Conservation (phyloP, 2,329 filamentous ascomycete genomes). For the Fragosphaeria purpurea region DNA sequence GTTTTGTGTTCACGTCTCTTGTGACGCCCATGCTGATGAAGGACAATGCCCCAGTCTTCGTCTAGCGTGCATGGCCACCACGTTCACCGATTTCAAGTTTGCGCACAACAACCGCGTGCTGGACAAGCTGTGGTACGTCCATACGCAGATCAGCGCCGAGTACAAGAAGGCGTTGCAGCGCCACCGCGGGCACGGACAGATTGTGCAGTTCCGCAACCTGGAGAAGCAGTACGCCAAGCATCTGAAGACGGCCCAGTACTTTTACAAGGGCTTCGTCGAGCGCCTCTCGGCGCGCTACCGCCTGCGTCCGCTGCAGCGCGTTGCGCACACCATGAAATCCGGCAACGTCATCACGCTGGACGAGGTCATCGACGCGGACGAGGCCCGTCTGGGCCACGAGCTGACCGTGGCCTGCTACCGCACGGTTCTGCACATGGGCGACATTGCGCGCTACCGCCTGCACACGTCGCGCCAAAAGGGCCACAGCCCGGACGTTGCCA, state of each 20-base stretch:
- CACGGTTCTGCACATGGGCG: constrained; percentile 77
- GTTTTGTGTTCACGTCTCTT: no score
- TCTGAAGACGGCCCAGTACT: constrained; percentile 76
- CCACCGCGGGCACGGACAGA: constrained; percentile 39
- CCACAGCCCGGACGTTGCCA: constrained; percentile 67
- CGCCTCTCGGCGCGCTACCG: constrained; percentile 56
- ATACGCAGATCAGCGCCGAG: constrained; percentile 65
- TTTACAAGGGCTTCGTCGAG: constrained; percentile 80
- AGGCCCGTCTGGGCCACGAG: constrained; percentile 41
- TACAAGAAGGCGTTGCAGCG: constrained; percentile 62
- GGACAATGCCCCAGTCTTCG: constrained; percentile 46
- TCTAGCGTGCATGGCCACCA: constrained; percentile 57
- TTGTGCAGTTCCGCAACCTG: constrained; percentile 62
- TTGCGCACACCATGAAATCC: constrained; percentile 32
- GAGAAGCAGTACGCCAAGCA: constrained; percentile 76
- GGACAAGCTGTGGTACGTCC: constrained; percentile 64
- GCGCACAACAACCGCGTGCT: constrained; percentile 57
- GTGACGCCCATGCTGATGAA: no score
- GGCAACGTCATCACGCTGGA: constrained; percentile 29
- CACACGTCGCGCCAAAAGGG: constrained; percentile 61
- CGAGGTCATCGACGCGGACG: constrained; percentile 33
- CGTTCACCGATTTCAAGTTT: constrained; percentile 62
- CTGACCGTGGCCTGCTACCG: constrained; percentile 69
- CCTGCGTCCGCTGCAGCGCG: constrained; percentile 28
- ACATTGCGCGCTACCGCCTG: constrained; percentile 73